Evolutionary conservation across 805 yeast genomes (phyloP).

Genomic region (Yarrowia hollandica): DNA sequence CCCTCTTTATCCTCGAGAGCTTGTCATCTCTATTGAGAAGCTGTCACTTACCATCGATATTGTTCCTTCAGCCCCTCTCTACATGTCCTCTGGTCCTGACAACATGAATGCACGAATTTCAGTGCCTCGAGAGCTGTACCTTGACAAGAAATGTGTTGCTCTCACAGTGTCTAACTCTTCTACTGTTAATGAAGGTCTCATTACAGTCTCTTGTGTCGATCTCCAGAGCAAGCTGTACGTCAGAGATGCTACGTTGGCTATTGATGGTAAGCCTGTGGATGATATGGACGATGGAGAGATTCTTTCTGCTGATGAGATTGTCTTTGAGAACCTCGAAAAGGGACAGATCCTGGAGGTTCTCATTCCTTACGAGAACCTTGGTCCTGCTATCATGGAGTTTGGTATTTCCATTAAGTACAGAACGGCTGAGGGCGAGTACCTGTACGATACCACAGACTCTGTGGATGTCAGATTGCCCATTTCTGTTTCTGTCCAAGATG

Average conservation of each 20-base stretch:
- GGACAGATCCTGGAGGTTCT: slow-evolving; percentile 34
- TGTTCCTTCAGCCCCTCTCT: background rate
- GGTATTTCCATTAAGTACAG: slow-evolving; percentile 37
- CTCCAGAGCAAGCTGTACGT: slow-evolving; percentile 28
- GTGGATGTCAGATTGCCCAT: slow-evolving; percentile 58
- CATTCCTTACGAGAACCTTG: slow-evolving; percentile 30
- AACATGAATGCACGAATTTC: slow-evolving; percentile 20
- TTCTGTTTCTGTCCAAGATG: slow-evolving; percentile 80
- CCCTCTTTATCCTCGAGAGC: slow-evolving; percentile 15
- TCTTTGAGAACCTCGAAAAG: slow-evolving; percentile 40
- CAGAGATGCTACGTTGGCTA: slow-evolving; percentile 33
- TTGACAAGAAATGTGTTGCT: slow-evolving; percentile 9
- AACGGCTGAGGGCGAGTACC: slow-evolving; percentile 31
- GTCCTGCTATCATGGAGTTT: slow-evolving; percentile 26
- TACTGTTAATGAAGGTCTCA: slow-evolving; percentile 19
- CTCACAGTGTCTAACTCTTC: slow-evolving; percentile 16
- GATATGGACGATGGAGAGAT: slow-evolving; percentile 29
- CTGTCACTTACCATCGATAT: slow-evolving; percentile 18
- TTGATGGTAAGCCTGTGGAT: slow-evolving; percentile 32
- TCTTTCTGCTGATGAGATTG: slow-evolving; percentile 31
- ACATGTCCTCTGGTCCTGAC: slow-evolving; percentile 16
- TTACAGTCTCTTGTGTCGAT: slow-evolving; percentile 20
- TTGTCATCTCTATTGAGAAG: slow-evolving; percentile 2
- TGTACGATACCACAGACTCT: slow-evolving; percentile 35
- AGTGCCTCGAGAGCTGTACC: slow-evolving; percentile 7